phyloP scores from a whole-genome alignment of 2,329 filamentous ascomycete genomes.

The Clarireedia hainanense region DNA sequence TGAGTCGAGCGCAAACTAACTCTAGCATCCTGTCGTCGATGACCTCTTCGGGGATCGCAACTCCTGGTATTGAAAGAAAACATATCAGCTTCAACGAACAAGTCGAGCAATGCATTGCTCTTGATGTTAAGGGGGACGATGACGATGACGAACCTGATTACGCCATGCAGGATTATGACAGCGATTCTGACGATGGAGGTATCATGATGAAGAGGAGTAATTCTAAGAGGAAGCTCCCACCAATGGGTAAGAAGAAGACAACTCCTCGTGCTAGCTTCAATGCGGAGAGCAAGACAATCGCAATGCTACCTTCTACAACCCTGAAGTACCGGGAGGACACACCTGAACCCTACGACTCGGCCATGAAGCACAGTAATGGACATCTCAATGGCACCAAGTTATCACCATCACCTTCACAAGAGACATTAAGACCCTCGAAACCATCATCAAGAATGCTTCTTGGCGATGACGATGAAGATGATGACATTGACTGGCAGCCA shows the following conservation, averaged over 20 bases:
- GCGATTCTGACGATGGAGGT: slow-evolving; percentile 52
- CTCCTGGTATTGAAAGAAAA: slow-evolving; percentile 59
- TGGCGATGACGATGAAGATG: slow-evolving; percentile 40
- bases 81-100: slow-evolving; percentile 97
- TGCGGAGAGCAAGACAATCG: slow-evolving; percentile 57
- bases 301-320: slow-evolving; percentile 59
- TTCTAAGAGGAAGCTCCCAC: slow-evolving; percentile 38
- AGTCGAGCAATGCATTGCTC: slow-evolving; percentile 90
- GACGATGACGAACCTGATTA: slow-evolving; percentile 50
- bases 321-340: slow-evolving; percentile 51
- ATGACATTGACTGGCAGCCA: slow-evolving; percentile 44
- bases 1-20: slow-evolving; percentile 3
- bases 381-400: slow-evolving; percentile 33
- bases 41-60: slow-evolving; percentile 59
- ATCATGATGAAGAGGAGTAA: slow-evolving; percentile 65
- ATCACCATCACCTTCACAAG: slow-evolving; percentile 67
- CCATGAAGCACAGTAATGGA: slow-evolving; percentile 52
- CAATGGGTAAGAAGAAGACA: slow-evolving; percentile 30
- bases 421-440: slow-evolving; percentile 64
- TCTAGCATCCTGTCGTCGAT: slow-evolving; percentile 56
- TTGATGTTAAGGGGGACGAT: slow-evolving; percentile 72
- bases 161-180: slow-evolving; percentile 36
- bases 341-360: slow-evolving; percentile 55
- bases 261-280: slow-evolving; percentile 40
- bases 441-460: slow-evolving; percentile 53